These are phyloP conservation scores for Rubia tinctorum DNA, from an alignment of 305 asterid species.

Conservation along the genomic window DNA sequence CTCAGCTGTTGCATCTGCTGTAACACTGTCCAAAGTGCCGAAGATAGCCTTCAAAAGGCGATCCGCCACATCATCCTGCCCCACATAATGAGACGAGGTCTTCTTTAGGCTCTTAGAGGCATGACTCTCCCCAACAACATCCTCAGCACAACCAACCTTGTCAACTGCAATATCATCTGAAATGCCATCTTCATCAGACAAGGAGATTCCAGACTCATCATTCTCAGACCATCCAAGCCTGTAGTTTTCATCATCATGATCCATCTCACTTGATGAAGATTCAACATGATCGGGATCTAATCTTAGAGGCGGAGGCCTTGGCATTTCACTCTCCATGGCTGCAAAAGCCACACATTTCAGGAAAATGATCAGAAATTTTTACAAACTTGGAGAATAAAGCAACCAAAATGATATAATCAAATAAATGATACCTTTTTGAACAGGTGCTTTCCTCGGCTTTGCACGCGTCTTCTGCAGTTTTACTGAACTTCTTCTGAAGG, in stretches of 20 bases:
- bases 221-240: neutral
- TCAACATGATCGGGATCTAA: too few relatives aligned
- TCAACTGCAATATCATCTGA: too few relatives aligned
- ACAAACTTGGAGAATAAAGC: too few relatives aligned
- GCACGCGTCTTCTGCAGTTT: too few relatives aligned
- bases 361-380: too few relatives aligned
- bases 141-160: neutral
- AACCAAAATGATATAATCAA: too few relatives aligned
- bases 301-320: too few relatives aligned
- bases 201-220: neutral
- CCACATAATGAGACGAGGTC: neutral
- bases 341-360: too few relatives aligned
- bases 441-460: too few relatives aligned
- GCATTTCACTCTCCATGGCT: too few relatives aligned
- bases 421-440: too few relatives aligned
- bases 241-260: neutral
- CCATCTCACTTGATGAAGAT: neutral
- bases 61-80: neutral
- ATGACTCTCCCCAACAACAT: neutral
- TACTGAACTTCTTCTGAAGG: too few relatives aligned
- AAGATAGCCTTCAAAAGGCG: neutral
- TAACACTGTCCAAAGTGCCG: neutral
- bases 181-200: neutral
- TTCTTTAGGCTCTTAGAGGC: neutral
- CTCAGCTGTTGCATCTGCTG: neutral